phyloP scores from a whole-genome alignment of 768 basidiomycete genomes.

The Daedalea quercina region DNA sequence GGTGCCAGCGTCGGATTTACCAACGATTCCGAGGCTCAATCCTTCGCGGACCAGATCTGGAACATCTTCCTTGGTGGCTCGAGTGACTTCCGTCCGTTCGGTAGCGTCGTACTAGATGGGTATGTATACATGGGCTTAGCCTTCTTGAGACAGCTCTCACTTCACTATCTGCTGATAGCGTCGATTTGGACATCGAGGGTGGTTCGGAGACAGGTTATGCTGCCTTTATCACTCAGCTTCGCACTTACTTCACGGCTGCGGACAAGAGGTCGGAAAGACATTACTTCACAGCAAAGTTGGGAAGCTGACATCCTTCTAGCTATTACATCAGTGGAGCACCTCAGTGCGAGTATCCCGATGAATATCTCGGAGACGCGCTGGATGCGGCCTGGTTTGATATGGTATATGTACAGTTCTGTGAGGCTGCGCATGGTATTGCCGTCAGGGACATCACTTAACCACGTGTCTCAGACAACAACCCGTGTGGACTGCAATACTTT shows the following conservation, averaged over 20 bases:
- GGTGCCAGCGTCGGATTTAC: slow-evolving; percentile 34
- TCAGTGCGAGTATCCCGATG: slow-evolving; percentile 33
- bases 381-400: slow-evolving; percentile 32
- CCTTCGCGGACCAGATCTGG: slow-evolving; percentile 34
- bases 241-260: slow-evolving; percentile 25
- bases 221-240: slow-evolving; percentile 30
- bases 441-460: not conserved
- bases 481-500: slow-evolving; percentile 41
- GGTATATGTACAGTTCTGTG: slow-evolving; percentile 45
- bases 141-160: not conserved
- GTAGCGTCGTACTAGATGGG: slow-evolving; percentile 40
- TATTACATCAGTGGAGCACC: slow-evolving; percentile 32
- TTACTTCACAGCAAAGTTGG: not conserved
- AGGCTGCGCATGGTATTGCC: slow-evolving; percentile 8
- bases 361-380: slow-evolving; percentile 27
- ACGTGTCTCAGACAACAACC: slow-evolving; percentile 33
- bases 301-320: slow-evolving; percentile 9
- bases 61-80: slow-evolving; percentile 42
- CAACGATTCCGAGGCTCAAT: slow-evolving; percentile 29
- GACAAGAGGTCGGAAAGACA: slow-evolving; percentile 26
- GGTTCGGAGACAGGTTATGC: slow-evolving; percentile 27
- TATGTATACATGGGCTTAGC: slow-evolving; percentile 11
- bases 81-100: slow-evolving; percentile 37
- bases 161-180: slow-evolving; percentile 13
- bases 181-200: slow-evolving; percentile 34